Base-by-base conservation (phyloP, 192 early-diverging fungal species). In the Backusella circina region DNA sequence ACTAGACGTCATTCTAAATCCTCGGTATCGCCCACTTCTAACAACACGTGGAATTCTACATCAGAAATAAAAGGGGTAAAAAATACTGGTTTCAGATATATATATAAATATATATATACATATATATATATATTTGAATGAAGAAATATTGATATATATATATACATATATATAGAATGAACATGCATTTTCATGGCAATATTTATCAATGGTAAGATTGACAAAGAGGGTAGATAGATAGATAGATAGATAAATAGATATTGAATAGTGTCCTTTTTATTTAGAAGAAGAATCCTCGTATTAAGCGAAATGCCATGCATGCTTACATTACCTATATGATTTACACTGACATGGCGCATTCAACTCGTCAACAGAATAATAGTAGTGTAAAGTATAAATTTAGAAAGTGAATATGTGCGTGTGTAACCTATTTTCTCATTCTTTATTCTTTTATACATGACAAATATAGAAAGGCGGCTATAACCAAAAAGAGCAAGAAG, bases 301-400 rank as follows among this genome's bases (percentile, higher is more conserved):
- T 83, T 65, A 85, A 85, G 68, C 71, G 84, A 35, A 85, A 85
- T 81, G 84, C 84, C 10, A 81, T 79, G 74, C 84, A 85, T 72
- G 84, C 84, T 31, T 85, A 85, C 41, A 85, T 85, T 36, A 77
- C 84, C 28, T 85, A 84, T 44, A 82, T 84, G 83, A 84, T 84
- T 15, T 84, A 84, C 72, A 82, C 83, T 26, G 77, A 84, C 44
- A 70, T 74, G 31, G 39, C 77, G 15, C 72, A 79, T 33, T 41
- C 73, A 36, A 35, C 51, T 26, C 33, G 23, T 67, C 66, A 35
- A 65, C 16, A 65, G n/a, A n/a, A n/a, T n/a, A n/a, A n/a, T 2
- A n/a, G 38, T 12, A n/a, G 8, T 23, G 67, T 68, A 68, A 68
- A 38, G 67, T 68, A 28, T 67, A 15, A 26, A 26, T 61, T 26